Evolutionary conservation across 2,329 filamentous ascomycete genomes (phyloP).

Genomic region (Dothideomycetidae sp.): DNA sequence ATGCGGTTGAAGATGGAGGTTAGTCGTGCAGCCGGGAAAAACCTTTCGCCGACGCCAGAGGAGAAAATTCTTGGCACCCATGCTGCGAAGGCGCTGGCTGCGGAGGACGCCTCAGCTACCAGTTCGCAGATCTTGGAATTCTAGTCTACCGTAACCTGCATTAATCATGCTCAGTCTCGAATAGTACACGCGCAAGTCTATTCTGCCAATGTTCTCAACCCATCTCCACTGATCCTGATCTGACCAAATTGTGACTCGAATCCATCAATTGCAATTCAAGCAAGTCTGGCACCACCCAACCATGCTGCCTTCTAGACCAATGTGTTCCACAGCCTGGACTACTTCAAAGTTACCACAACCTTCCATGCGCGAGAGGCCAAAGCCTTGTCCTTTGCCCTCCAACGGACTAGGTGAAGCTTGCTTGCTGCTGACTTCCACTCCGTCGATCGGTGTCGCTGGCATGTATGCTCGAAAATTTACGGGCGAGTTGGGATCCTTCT

Average conservation of each 20-base stretch:
- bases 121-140: no score
- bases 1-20: neutral
- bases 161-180: no score
- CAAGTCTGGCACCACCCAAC: conserved; percentile 11
- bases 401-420: neutral
- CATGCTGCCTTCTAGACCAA: conserved; percentile 1
- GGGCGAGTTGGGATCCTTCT: conserved; percentile 17
- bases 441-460: neutral
- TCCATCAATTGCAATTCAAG: neutral
- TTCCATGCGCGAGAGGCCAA: no score
- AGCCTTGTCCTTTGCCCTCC: no score
- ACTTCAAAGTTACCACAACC: conserved; percentile 12
- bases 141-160: no score
- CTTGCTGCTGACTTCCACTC: neutral
- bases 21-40: neutral
- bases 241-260: neutral
- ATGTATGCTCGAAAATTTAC: conserved; percentile 12
- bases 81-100: no score
- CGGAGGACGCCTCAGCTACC: no score
- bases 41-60: neutral
- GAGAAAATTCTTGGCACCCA: no score
- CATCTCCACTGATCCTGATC: no score
- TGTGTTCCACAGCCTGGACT: conserved; percentile 10
- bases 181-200: no score
- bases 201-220: no score